These are phyloP conservation scores for Sedum album DNA, from an alignment of 164 flowering plant species.

Conservation along the genomic window DNA sequence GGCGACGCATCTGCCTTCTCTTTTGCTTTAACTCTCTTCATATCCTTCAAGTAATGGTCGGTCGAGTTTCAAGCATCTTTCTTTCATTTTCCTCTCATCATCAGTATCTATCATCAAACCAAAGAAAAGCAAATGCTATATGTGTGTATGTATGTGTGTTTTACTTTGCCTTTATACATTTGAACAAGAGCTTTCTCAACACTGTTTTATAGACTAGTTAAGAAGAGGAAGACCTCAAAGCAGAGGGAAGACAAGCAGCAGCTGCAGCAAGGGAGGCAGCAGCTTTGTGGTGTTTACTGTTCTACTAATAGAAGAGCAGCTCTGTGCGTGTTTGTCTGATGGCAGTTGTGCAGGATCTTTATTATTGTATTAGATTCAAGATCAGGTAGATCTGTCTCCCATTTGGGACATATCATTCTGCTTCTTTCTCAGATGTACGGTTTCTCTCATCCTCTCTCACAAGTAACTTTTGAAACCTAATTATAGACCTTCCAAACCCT, in stretches of 20 bases:
- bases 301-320: background rate
- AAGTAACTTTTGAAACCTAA: background rate
- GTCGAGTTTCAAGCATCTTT: slow-evolving; percentile 6
- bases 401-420: slow-evolving; percentile 1
- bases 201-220: background rate
- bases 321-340: background rate
- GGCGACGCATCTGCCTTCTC: slow-evolving; percentile 6
- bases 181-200: slow-evolving; percentile 4
- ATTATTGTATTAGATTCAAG: background rate
- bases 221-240: background rate
- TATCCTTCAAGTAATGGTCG: slow-evolving; percentile 2
- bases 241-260: background rate
- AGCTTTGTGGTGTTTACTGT: background rate
- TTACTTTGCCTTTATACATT: background rate
- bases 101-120: background rate
- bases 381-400: background rate
- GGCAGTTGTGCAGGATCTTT: slow-evolving; percentile 4
- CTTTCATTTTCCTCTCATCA: background rate
- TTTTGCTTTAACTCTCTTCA: slow-evolving; percentile 7
- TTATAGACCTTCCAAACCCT: background rate
- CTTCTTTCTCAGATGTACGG: background rate
- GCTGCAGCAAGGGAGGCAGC: background rate
- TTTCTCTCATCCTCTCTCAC: background rate
- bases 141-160: background rate
- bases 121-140: background rate